Base-by-base conservation (phyloP, 257 asterid genomes). In the Gynochthodes officinalis region DNA sequence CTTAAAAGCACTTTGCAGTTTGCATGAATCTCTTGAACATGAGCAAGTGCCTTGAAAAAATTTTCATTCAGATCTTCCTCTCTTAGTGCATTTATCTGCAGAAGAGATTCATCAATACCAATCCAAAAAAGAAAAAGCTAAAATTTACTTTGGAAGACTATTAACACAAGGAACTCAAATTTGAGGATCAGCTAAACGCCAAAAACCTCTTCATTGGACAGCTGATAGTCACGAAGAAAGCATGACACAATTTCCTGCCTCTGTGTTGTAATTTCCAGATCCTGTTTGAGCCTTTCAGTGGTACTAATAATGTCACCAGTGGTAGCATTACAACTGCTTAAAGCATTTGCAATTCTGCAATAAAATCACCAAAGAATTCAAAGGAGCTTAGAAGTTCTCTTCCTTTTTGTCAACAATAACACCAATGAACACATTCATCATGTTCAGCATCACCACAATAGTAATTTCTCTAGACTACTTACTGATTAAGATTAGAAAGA, bases 211-310 rank as follows among this genome's bases (percentile, higher is more conserved):
- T 94, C 98, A 80, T 79, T 87, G 59, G 99, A 89, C 69, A 94
- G 93, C 90, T 94, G 98, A 82, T 94, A 94, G 80, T 94, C 98
- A 71, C 96, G 98, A 73, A 94, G 97, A 79, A 94, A 94, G 87
- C 88, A 94, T 25, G 97, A 89, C 13, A 87, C 98, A 61, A 94
- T 94, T 78, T 91, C 99, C 83, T 94, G 99, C 84, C 92, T 90
- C 86, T 94, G 92, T 40, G 93, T 87, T 39, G 98, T 92, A 75
- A 87, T 83, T 84, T 91, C 97, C 81, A 94, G 93, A 78, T 91
- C 99, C 82, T 90, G 98, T 75, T 91, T 94, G 48, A 94, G 98
- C 89, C 99, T 88, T 87, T 94, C 98, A 3, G 99, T 91, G 70
- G 98, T 88, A 78, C 95, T 90, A 77, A 91, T 89, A 67, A 94